Evolutionary conservation across 2,329 filamentous ascomycete species (phyloP).

Genomic region (Aureobasidium melanogenum): DNA sequence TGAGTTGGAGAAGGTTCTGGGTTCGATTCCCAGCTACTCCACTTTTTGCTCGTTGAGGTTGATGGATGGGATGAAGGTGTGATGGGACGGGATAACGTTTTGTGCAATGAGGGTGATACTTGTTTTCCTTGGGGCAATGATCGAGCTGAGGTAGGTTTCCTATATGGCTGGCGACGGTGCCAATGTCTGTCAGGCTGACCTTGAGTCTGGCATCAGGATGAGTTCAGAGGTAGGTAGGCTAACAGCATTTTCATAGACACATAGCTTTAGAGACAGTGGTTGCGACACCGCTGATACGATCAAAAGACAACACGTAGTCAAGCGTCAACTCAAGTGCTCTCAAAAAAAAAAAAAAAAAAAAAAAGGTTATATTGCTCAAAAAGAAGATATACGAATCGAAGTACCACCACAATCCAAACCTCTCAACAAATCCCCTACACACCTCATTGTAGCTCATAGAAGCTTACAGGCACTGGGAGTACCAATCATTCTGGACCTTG

Average conservation of each 20-base stretch:
- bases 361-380: too few species aligned
- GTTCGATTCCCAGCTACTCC: conserved; percentile 9
- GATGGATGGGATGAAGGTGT: too few species aligned
- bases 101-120: background rate
- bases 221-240: too few species aligned
- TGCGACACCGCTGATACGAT: too few species aligned
- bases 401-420: background rate
- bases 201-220: background rate
- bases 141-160: background rate
- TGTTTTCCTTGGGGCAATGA: background rate
- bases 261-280: too few species aligned
- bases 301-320: too few species aligned
- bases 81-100: background rate
- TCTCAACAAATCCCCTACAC: background rate
- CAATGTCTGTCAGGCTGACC: background rate
- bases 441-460: too few species aligned
- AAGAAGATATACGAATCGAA: background rate
- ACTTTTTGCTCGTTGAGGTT: background rate
- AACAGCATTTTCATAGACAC: too few species aligned
- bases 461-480: conserved; percentile 27
- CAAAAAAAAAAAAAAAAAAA: too few species aligned
- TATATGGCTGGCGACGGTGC: background rate
- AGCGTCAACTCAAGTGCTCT: too few species aligned
- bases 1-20: conserved; percentile 11
- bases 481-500: conserved; percentile 26